These are phyloP conservation scores for Suhomyces maxii DNA, from an alignment of 1,139 yeast species.

Conservation along the genomic window DNA sequence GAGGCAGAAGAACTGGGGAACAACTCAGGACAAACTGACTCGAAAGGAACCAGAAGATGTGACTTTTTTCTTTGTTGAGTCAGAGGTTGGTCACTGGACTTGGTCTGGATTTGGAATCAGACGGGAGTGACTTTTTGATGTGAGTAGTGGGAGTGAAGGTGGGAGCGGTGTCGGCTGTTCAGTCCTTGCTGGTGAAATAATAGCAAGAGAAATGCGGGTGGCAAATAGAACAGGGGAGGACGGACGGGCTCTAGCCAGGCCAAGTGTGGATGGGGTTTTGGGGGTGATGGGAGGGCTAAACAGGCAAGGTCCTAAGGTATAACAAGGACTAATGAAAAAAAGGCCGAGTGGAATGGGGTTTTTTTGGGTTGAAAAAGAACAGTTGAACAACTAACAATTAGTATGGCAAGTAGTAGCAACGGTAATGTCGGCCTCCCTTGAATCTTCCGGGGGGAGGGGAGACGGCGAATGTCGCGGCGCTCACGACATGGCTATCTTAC, in stretches of 20 bases:
- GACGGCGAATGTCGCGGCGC: slow-evolving; percentile 5
- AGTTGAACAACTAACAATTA: not conserved
- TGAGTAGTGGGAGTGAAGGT: too few relatives aligned
- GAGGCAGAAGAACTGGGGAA: too few relatives aligned
- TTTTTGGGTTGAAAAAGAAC: not conserved
- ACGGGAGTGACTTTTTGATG: too few relatives aligned
- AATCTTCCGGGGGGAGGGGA: slow-evolving; percentile 5
- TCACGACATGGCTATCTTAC: slow-evolving; percentile 1
- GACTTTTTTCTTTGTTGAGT: too few relatives aligned
- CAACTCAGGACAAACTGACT: not conserved
- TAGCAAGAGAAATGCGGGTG: slow-evolving; percentile 4
- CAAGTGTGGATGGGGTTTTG: not conserved
- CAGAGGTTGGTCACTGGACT: too few relatives aligned
- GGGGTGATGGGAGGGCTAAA: not conserved
- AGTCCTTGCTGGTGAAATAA: not conserved
- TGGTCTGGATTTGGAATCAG: too few relatives aligned
- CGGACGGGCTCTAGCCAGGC: not conserved
- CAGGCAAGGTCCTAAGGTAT: too few relatives aligned
- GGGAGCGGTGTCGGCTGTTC: not conserved
- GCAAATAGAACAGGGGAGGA: slow-evolving; percentile 1
- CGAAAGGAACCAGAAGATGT: too few relatives aligned
- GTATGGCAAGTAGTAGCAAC: slow-evolving; percentile 1
- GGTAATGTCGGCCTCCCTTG: slow-evolving; percentile 2
- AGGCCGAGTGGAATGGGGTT: too few relatives aligned
- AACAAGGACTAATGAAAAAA: too few relatives aligned